Evolutionary conservation across 257 asterid genomes (phyloP), one percentile per base, ranked within the genome.

Genomic region (Nicotiana noctiflora): DNA sequence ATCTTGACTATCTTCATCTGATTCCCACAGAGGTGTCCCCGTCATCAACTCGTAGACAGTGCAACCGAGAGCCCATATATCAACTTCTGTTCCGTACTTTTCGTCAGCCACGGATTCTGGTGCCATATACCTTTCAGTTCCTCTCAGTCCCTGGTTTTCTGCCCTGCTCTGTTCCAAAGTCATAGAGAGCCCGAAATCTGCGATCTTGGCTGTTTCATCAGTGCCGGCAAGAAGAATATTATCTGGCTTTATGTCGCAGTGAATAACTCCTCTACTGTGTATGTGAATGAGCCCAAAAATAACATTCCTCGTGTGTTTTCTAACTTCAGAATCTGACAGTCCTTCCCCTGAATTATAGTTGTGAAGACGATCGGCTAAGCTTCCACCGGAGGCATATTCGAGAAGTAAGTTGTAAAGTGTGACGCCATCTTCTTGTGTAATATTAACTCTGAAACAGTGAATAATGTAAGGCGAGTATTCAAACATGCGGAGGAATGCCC

Each of bases 51-150:
- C 81, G 5, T 76, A 31, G 12, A 81, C 76, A 8, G 61, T 66
- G 8, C 81, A 81, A 0, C 84, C 84, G 15, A 84, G 62, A 15
- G 82, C 77, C 81, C 81, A 84, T 10, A 77, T 60, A 21, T 84
- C 84, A n/a, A 34, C 77, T 4, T 44, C 44, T 6, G 19, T 13
- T 1, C 49, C 76, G 32, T 61, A 79, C 25, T 60, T 63, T 0
- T 10, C 61, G 10, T 19, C 25, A 7, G 62, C 4, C 18, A 79
- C 44, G 0, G 81, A 72, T 52, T 83, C 81, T 3, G 78, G 86
- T 4, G 81, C 74, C 83, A 79, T 61, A 49, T 79, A 83, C 2
- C 34, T 12, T 8, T 29, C 2, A 0, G 86, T 79, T 19, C 86
- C 84, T 19, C 61, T 34, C 8, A 11, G 3, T 7, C 51, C 55